phyloP scores from a whole-genome alignment of 2,329 filamentous ascomycete genomes.

The Herpotrichia juniperi region DNA sequence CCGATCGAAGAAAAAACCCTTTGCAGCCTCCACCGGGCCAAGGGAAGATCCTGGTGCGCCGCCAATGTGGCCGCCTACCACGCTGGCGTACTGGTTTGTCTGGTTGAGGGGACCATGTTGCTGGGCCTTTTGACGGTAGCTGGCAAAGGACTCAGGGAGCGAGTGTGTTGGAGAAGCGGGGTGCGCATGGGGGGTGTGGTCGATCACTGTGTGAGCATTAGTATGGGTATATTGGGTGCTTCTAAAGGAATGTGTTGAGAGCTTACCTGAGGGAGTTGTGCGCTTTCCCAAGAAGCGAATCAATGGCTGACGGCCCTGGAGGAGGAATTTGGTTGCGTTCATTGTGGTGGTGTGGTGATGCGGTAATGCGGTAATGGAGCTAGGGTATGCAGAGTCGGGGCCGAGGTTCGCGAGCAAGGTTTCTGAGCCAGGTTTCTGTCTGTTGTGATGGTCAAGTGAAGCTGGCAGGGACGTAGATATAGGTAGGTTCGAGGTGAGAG shows the following conservation, averaged over 20 bases:
- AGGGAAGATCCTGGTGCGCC: slow-evolving; percentile 71
- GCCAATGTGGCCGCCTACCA: slow-evolving; percentile 55
- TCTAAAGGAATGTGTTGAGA: background rate
- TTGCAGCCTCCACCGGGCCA: slow-evolving; percentile 71
- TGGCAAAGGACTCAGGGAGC: slow-evolving; percentile 74
- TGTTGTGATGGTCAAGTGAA: slow-evolving; percentile 3
- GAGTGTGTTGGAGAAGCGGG: slow-evolving; percentile 70
- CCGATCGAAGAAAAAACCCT: slow-evolving; percentile 85
- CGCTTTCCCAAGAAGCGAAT: slow-evolving; percentile 60
- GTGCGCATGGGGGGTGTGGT: slow-evolving; percentile 76
- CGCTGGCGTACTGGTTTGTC: slow-evolving; percentile 33
- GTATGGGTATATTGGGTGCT: slow-evolving; percentile 7
- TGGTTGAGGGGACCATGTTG: slow-evolving; percentile 73
- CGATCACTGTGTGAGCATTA: slow-evolving; percentile 63
- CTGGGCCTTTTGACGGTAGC: slow-evolving; percentile 78
- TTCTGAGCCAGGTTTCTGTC: background rate
- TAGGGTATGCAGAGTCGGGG: slow-evolving; percentile 15
- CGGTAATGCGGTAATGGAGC: no score
- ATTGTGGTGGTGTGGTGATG: slow-evolving; percentile 35
- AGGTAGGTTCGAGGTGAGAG: slow-evolving; percentile 6
- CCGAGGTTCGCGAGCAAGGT: slow-evolving; percentile 1
- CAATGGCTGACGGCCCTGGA: slow-evolving; percentile 56
- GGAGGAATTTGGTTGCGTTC: slow-evolving; percentile 54
- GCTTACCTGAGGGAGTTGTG: slow-evolving; percentile 50
- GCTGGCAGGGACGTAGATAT: background rate